These are phyloP conservation scores for Fusarium humuli DNA, from an alignment of 2,329 filamentous ascomycete genomes.

Conservation along the genomic window DNA sequence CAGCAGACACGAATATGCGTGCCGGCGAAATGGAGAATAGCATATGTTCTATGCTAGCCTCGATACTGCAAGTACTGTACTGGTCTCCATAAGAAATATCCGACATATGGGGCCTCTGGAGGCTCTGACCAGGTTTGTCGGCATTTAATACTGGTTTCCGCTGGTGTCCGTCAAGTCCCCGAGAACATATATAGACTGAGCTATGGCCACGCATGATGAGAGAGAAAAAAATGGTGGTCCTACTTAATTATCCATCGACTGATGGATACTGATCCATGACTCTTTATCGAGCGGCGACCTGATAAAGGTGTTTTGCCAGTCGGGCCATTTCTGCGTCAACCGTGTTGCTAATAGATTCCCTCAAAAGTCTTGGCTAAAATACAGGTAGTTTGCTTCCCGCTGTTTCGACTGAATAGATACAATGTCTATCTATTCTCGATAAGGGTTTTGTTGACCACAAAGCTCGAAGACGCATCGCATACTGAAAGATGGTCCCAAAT, in stretches of 20 bases:
- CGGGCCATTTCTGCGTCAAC: slow-evolving; percentile 28
- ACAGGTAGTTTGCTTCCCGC: slow-evolving; percentile 27
- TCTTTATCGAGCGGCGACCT: slow-evolving; percentile 4
- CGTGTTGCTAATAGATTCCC: slow-evolving; percentile 11
- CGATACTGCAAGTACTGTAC: not conserved
- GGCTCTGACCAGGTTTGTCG: not conserved
- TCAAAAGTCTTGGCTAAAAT: slow-evolving; percentile 22
- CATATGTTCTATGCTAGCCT: not conserved
- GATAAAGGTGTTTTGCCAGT: slow-evolving; percentile 3
- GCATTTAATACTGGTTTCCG: slow-evolving; percentile 11
- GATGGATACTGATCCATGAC: slow-evolving; percentile 12
- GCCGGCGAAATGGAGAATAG: not conserved
- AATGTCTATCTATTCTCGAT: not conserved
- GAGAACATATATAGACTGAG: slow-evolving; percentile 15
- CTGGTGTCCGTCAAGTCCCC: not conserved
- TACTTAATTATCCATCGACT: not conserved
- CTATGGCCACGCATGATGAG: slow-evolving; percentile 11
- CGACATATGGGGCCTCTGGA: not conserved
- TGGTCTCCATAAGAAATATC: slow-evolving; percentile 1
- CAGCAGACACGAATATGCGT: not conserved
- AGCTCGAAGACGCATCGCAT: not conserved
- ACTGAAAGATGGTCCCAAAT: not conserved
- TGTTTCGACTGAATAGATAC: slow-evolving; percentile 9
- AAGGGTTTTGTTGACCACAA: not conserved
- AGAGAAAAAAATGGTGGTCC: not conserved